Evolutionary conservation across 495 filamentous ascomycete genomes (phyloP).

Genomic region (Talaromyces ruber): DNA sequence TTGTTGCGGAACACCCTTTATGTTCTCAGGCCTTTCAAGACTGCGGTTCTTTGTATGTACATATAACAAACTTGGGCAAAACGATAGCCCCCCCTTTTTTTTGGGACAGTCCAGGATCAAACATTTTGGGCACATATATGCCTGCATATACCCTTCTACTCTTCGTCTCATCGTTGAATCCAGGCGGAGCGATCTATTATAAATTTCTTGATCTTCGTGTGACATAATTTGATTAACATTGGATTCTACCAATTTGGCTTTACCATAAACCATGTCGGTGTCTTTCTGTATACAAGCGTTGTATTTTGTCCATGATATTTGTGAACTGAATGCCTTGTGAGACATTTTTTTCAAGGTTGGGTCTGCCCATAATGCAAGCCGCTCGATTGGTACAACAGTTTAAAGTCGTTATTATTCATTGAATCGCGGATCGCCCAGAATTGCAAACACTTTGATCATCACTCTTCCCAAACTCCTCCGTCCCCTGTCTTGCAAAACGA

Average conservation of each 20-base stretch:
- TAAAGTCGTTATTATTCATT: too few relatives aligned
- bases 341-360: too few relatives aligned
- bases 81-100: neutral
- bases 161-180: neutral
- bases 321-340: too few relatives aligned
- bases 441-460: neutral
- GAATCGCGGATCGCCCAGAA: neutral
- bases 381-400: too few relatives aligned
- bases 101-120: neutral
- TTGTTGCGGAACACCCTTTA: neutral
- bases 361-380: too few relatives aligned
- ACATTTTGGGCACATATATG: neutral
- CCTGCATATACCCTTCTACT: neutral
- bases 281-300: neutral
- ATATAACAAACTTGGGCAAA: neutral
- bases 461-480: neutral
- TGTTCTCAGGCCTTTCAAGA: neutral
- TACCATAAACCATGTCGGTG: neutral
- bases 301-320: neutral
- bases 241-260: neutral
- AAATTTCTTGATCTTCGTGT: neutral
- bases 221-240: neutral
- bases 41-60: neutral
- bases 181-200: neutral
- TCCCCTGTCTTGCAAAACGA: neutral